These are phyloP conservation scores for Tolypocladium endophyticum DNA, from an alignment of 2,329 filamentous ascomycete genomes.

Conservation along the genomic window DNA sequence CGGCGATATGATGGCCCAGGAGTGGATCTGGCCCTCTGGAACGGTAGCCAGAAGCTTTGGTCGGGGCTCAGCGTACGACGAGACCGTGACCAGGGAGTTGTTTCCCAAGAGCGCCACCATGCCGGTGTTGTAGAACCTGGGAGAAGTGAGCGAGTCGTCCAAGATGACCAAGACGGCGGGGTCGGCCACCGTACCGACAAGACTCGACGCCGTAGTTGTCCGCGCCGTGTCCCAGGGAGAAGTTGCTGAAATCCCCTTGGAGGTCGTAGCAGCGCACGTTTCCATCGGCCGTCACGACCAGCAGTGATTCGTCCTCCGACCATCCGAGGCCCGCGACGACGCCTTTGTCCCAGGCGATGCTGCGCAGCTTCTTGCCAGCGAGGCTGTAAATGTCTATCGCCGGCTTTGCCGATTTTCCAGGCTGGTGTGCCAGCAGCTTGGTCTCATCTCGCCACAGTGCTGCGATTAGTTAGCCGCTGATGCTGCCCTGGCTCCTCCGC, in stretches of 20 bases:
- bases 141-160: not conserved
- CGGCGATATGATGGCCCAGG: slow-evolving; percentile 84
- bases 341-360: slow-evolving; percentile 86
- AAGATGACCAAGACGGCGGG: not conserved
- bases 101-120: slow-evolving; percentile 87
- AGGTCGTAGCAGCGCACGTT: slow-evolving; percentile 85
- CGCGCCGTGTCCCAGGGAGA: slow-evolving; percentile 79
- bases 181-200: slow-evolving; percentile 47
- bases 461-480: slow-evolving; percentile 22
- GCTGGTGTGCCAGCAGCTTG: slow-evolving; percentile 71
- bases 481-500: not conserved
- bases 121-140: slow-evolving; percentile 73
- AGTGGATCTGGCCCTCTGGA: slow-evolving; percentile 69
- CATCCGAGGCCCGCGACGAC: slow-evolving; percentile 82
- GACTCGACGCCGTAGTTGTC: slow-evolving; percentile 79
- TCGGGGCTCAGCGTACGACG: slow-evolving; percentile 80
- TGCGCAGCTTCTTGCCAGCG: slow-evolving; percentile 76
- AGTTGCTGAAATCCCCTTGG: slow-evolving; percentile 92
- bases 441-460: slow-evolving; percentile 82
- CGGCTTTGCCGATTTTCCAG: slow-evolving; percentile 61
- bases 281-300: slow-evolving; percentile 82
- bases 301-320: slow-evolving; percentile 88
- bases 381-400: slow-evolving; percentile 92
- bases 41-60: slow-evolving; percentile 70
- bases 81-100: slow-evolving; percentile 78